phyloP scores from a whole-genome alignment of 768 basidiomycete genomes.

The Lentinula guzmanii region DNA sequence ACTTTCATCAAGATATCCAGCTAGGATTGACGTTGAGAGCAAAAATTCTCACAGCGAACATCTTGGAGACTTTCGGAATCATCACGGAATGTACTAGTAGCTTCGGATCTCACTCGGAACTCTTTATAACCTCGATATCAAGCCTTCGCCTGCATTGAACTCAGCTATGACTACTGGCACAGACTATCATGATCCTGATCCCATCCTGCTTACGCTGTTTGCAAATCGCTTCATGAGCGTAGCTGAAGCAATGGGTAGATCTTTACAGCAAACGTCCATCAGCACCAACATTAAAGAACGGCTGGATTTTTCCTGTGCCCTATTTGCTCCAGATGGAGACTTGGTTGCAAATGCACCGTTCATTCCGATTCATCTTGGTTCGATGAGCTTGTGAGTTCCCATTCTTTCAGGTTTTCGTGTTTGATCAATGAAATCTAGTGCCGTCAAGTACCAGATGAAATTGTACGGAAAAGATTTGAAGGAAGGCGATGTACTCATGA shows the following conservation, averaged over 20 bases:
- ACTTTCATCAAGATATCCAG: too few relatives aligned
- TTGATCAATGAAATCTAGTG: slow-evolving; percentile 32
- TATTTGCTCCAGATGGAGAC: slow-evolving; percentile 93
- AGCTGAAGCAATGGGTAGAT: slow-evolving; percentile 92
- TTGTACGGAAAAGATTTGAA: slow-evolving; percentile 63
- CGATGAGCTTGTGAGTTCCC: slow-evolving; percentile 80
- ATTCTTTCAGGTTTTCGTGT: background rate
- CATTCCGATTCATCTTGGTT: slow-evolving; percentile 71
- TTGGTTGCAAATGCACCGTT: slow-evolving; percentile 78
- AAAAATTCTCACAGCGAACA: too few relatives aligned
- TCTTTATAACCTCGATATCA: background rate
- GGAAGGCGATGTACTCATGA: slow-evolving; percentile 91
- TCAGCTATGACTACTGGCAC: slow-evolving; percentile 5
- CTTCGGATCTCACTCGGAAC: slow-evolving; percentile 13
- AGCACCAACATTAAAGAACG: slow-evolving; percentile 96
- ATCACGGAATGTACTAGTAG: background rate
- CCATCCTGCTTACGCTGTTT: slow-evolving; percentile 85
- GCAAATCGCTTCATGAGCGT: slow-evolving; percentile 98
- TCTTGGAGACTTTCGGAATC: background rate
- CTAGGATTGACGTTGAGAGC: too few relatives aligned
- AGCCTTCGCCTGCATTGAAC: background rate
- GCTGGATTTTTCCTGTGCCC: slow-evolving; percentile 90
- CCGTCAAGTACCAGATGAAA: slow-evolving; percentile 87
- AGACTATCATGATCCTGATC: slow-evolving; percentile 53
- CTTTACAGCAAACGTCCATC: slow-evolving; percentile 85